Conservation (phyloP, 129 eudicot species). For the Chrysanthemum lavandulifolium region DNA sequence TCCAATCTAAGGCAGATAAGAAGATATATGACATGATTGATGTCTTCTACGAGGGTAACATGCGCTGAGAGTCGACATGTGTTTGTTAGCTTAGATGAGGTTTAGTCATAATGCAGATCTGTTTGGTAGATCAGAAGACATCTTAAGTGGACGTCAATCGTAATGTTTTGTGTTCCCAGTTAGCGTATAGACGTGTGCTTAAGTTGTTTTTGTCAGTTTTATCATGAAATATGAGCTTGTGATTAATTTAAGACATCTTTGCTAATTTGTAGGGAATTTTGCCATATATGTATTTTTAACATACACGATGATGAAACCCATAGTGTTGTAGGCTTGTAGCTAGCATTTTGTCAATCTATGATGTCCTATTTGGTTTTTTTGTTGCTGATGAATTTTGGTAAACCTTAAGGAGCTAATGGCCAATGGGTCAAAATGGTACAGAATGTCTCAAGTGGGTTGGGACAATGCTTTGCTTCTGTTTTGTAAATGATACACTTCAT, state of each 20-base stretch:
- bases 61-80: constrained; percentile 49
- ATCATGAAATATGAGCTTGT: background rate
- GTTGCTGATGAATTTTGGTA: background rate
- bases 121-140: background rate
- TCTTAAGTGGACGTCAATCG: constrained; percentile 1
- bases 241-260: background rate
- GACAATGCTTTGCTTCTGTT: no score
- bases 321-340: background rate
- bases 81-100: constrained; percentile 4
- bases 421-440: no score
- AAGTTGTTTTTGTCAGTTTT: background rate
- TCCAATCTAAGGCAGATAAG: constrained; percentile 70
- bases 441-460: no score
- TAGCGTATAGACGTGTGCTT: no score
- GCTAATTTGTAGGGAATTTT: background rate
- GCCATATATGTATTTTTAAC: no score
- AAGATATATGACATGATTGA: constrained; percentile 89
- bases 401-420: background rate
- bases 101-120: constrained; percentile 9
- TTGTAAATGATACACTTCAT: no score
- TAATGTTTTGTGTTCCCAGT: constrained; percentile 6
- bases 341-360: background rate
- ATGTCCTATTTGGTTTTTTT: background rate
- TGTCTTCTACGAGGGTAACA: constrained; percentile 87
- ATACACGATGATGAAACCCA: no score